Evolutionary conservation across 352 stramenopile species (phyloP).

Genomic region (Globisporangium paddicum): DNA sequence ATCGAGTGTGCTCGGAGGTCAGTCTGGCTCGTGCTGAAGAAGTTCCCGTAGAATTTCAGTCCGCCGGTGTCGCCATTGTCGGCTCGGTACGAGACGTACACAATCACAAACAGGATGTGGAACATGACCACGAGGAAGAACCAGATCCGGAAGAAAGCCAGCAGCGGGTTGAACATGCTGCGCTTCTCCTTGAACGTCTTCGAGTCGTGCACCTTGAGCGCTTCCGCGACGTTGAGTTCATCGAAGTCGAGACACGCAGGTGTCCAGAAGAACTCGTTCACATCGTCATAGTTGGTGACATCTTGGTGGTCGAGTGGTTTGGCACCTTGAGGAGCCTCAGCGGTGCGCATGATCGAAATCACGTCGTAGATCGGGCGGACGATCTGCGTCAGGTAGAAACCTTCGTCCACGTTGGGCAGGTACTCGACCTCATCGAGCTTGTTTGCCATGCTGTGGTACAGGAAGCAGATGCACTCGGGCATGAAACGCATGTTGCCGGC

Average conservation of each 20-base stretch:
- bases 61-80: conserved; percentile 39
- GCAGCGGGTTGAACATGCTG: conserved; percentile 79
- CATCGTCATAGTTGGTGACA: conserved; percentile 85
- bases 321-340: conserved; percentile 29
- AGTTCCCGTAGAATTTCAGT: conserved; percentile 55
- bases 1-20: conserved; percentile 66
- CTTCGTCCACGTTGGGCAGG: conserved; percentile 41
- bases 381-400: conserved; percentile 61
- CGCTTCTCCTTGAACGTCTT: conserved; percentile 89
- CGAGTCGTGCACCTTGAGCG: conserved; percentile 48
- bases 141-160: conserved; percentile 81
- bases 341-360: conserved; percentile 68
- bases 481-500: conserved; percentile 84
- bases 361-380: conserved; percentile 77
- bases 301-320: conserved; percentile 73
- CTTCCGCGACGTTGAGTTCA: conserved; percentile 60
- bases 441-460: conserved; percentile 76
- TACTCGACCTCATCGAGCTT: conserved; percentile 60
- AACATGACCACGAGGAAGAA: conserved; percentile 80
- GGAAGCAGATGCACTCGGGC: conserved; percentile 87
- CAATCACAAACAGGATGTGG: conserved; percentile 57
- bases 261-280: conserved; percentile 90
- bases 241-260: conserved; percentile 59
- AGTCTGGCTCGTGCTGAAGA: conserved; percentile 45
- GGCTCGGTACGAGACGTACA: conserved; percentile 68